Evolutionary conservation across 805 yeast genomes (phyloP).

Genomic region (Cyberlindnera bimundalis): DNA sequence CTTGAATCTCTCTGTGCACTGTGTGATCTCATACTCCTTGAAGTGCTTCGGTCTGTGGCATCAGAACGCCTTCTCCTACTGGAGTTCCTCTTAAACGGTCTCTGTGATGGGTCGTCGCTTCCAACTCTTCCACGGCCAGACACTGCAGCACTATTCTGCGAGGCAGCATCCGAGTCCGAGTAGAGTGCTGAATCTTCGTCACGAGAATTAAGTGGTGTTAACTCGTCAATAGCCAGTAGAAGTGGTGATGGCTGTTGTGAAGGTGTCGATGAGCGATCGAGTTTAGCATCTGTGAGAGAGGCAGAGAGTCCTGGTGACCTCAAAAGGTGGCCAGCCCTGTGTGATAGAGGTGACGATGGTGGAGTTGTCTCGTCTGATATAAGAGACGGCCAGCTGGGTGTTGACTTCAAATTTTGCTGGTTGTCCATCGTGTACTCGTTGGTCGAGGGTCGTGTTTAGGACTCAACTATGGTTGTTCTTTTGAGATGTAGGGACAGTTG

Average conservation of each 20-base stretch:
- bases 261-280: slow-evolving; percentile 6
- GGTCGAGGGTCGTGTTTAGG: too few relatives aligned
- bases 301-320: slow-evolving; percentile 4
- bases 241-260: slow-evolving; percentile 24
- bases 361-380: neutral
- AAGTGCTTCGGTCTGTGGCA: slow-evolving; percentile 25
- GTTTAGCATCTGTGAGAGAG: slow-evolving; percentile 1
- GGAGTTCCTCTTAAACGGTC: slow-evolving; percentile 6
- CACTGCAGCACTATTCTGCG: slow-evolving; percentile 18
- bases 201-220: slow-evolving; percentile 28
- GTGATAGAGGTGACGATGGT: slow-evolving; percentile 2
- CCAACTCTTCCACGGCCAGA: slow-evolving; percentile 5
- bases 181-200: slow-evolving; percentile 29
- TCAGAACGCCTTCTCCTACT: slow-evolving; percentile 26
- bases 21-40: slow-evolving; percentile 22
- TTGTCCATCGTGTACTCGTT: neutral
- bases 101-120: neutral
- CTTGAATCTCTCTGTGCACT: slow-evolving; percentile 26
- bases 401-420: neutral
- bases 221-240: slow-evolving; percentile 20
- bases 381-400: neutral
- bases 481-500: too few relatives aligned
- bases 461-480: too few relatives aligned
- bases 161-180: slow-evolving; percentile 31
- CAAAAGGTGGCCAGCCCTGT: neutral